Evolutionary conservation across 139 green algal genomes (phyloP).

Genomic region (Closterium sp.): DNA sequence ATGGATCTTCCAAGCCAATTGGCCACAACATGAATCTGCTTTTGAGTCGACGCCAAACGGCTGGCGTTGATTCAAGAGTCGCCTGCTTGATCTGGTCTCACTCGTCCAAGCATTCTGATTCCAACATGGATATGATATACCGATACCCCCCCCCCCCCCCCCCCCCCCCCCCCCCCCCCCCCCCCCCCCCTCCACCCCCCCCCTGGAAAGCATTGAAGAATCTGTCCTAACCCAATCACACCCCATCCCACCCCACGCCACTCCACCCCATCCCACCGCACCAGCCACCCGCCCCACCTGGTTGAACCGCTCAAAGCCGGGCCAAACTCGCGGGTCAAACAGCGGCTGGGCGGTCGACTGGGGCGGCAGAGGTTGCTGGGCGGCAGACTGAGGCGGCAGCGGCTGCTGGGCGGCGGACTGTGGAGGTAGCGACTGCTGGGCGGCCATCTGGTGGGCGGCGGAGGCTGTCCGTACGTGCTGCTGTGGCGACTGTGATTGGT

Average conservation of each 20-base stretch:
- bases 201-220: too few relatives aligned
- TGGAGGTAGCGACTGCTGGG: background rate
- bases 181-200: background rate
- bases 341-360: background rate
- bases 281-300: background rate
- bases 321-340: slow-evolving; percentile 9
- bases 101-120: too few relatives aligned
- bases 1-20: too few relatives aligned
- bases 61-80: too few relatives aligned
- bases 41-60: too few relatives aligned
- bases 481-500: background rate
- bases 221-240: background rate
- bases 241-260: background rate
- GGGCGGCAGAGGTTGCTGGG: background rate
- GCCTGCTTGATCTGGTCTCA: too few relatives aligned
- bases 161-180: background rate
- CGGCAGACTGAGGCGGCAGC: background rate
- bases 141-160: too few relatives aligned
- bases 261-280: background rate
- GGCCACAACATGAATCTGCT: too few relatives aligned
- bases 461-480: background rate
- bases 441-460: background rate
- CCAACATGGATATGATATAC: too few relatives aligned
- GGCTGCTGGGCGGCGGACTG: background rate
- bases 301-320: slow-evolving; percentile 13